Conservation (phyloP, 768 basidiomycete species). For the Saitozyma sp. region DNA sequence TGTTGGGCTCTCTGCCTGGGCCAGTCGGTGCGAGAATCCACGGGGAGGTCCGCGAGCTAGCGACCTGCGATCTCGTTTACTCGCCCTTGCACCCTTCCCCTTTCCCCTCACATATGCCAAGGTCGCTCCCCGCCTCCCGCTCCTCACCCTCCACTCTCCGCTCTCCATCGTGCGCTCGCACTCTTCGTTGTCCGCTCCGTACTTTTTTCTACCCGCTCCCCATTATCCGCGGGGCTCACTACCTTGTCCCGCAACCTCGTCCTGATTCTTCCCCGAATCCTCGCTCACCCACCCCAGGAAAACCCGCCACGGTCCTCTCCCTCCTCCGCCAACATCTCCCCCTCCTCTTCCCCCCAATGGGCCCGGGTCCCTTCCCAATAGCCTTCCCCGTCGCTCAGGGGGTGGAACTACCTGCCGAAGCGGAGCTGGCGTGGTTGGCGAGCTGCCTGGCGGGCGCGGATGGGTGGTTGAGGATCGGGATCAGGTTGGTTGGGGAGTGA, state of each 20-base stretch:
- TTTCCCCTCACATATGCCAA: no score
- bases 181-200: no score
- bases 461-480: constrained; percentile 89
- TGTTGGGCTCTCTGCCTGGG: no score
- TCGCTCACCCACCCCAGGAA: constrained; percentile 57
- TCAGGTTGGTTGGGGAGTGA: constrained; percentile 45
- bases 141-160: no score
- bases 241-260: not conserved
- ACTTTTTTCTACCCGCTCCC: no score
- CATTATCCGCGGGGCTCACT: no score
- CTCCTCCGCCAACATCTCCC: constrained; percentile 74
- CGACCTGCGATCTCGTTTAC: no score
- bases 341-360: constrained; percentile 71
- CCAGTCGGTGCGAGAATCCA: no score
- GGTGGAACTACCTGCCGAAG: constrained; percentile 73
- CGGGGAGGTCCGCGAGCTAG: no score
- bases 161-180: no score
- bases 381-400: constrained; percentile 85
- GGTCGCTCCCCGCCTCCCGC: no score
- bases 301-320: constrained; percentile 67
- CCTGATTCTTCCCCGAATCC: not conserved
- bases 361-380: constrained; percentile 55
- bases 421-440: constrained; percentile 93
- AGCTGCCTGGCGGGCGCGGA: constrained; percentile 89
- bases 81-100: no score